Evolutionary conservation across 2,329 filamentous ascomycete genomes (phyloP), one percentile per base, ranked within the genome.

Genomic region (Esteya vermicola): DNA sequence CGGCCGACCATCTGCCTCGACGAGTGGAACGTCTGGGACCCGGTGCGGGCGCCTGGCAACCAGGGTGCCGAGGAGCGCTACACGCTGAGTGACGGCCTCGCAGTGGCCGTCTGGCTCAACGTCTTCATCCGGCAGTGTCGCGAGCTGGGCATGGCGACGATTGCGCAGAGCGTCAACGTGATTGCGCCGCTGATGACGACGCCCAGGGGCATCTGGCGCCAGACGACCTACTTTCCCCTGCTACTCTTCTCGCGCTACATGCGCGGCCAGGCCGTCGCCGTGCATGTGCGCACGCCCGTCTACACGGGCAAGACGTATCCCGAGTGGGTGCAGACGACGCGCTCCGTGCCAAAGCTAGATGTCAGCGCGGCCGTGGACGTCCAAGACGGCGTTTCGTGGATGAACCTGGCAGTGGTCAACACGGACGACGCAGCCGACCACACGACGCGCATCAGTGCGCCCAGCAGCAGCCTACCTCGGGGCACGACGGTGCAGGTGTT

Each of bases 21-120:
- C 54, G 81, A 86, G 57, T 86, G 82, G 82, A 88, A 86, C 54
- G 81, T 86, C 9, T 88, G 81, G 81, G 80, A 85, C 50, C 78
- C 80, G 1, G 64, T 68, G 39, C 72, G 81, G 9, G 81, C 81
- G 0, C 78, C 78, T 0, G 82, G 82, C 14, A 75, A 81, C 50
- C 56, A 70, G 44, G 82, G 82, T 14, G 82, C 78, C 6, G 81
- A 86, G 57, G 81, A 86, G 54, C 62, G 58, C 50, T 84, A 86
- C 60, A 85, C 77, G 0, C 68, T 86, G 8, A 83, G 78, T 0
- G 81, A 86, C 48, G 80, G 79, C 2, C 64, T 86, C 14, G 81
- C 80, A n/a, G 81, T 86, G 0, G 72, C 70, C 3, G 68, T 81
- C 18, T 86, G 78, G 72, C 64, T 86, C 40, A 86, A 86, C 52